phyloP scores from a whole-genome alignment of 2,329 filamentous ascomycete species.

The Mariannaea sp. region DNA sequence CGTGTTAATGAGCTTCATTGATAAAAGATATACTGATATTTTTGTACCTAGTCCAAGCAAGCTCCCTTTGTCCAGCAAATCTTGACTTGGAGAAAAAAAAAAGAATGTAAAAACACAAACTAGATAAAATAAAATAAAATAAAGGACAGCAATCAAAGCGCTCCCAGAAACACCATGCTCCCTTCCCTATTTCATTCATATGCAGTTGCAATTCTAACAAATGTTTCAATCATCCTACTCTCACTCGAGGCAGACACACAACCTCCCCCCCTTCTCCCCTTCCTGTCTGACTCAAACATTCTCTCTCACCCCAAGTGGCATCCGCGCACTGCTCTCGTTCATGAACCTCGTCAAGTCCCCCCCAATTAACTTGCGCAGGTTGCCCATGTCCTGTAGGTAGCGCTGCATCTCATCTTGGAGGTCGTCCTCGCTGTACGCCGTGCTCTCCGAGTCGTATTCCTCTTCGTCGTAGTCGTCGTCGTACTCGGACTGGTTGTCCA shows the following conservation, averaged over 20 bases:
- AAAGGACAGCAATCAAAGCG: no score
- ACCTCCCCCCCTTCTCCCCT: no score
- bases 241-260: no score
- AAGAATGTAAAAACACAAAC: not conserved
- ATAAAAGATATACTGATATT: no score
- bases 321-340: conserved; percentile 64
- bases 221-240: not conserved
- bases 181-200: conserved; percentile 31
- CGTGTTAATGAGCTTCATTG: no score
- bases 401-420: conserved; percentile 86
- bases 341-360: conserved; percentile 74
- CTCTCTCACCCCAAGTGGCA: conserved; percentile 52
- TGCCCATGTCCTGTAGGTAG: conserved; percentile 82
- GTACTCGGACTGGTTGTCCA: conserved; percentile 63
- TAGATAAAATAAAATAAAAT: conserved; percentile 28
- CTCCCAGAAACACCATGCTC: conserved; percentile 42
- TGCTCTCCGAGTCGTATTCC: conserved; percentile 55
- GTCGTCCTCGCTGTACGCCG: conserved; percentile 59
- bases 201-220: no score
- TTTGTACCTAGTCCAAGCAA: conserved; percentile 1
- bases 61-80: conserved; percentile 17
- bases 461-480: conserved; percentile 65
- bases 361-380: conserved; percentile 63
- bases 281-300: conserved; percentile 46
- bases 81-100: conserved; percentile 17